Evolutionary conservation across 1,139 yeast species (phyloP).

Genomic region (Lodderomyces oxycetoniae): DNA sequence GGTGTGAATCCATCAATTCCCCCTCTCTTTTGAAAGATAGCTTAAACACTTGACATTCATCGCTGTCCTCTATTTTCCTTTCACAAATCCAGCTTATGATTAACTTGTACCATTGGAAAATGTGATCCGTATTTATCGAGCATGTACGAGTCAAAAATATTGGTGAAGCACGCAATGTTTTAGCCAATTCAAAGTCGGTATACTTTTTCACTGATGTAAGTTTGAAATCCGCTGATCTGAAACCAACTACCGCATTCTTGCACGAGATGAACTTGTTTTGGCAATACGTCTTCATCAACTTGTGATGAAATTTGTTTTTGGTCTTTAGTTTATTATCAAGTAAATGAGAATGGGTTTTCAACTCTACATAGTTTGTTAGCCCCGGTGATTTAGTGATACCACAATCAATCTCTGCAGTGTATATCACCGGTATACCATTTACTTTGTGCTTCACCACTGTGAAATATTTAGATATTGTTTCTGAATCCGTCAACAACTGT

Average conservation of each 20-base stretch:
- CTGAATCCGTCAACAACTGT: conserved; percentile 16
- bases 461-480: conserved; percentile 8
- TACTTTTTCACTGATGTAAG: conserved; percentile 19
- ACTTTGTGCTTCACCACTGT: conserved; percentile 17
- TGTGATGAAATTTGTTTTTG: conserved; percentile 13
- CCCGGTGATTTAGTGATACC: conserved; percentile 10
- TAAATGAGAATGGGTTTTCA: conserved; percentile 20
- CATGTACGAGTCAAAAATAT: conserved; percentile 13
- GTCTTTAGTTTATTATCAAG: conserved; percentile 10
- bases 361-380: conserved; percentile 18
- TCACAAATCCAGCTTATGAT: conserved; percentile 15
- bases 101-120: conserved; percentile 18
- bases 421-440: conserved; percentile 14
- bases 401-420: conserved; percentile 26
- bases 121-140: conserved; percentile 14
- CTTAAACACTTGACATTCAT: conserved; percentile 6
- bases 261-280: conserved; percentile 21
- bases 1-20: conserved; percentile 11
- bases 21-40: conserved; percentile 9
- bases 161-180: conserved; percentile 14
- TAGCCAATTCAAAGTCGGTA: conserved; percentile 15
- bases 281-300: conserved; percentile 19
- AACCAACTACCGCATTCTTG: conserved; percentile 19
- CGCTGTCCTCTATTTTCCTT: not conserved
- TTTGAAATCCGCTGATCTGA: conserved; percentile 17